Conservation (phyloP, 2,329 filamentous ascomycete species). For the Remersonia thermophila region DNA sequence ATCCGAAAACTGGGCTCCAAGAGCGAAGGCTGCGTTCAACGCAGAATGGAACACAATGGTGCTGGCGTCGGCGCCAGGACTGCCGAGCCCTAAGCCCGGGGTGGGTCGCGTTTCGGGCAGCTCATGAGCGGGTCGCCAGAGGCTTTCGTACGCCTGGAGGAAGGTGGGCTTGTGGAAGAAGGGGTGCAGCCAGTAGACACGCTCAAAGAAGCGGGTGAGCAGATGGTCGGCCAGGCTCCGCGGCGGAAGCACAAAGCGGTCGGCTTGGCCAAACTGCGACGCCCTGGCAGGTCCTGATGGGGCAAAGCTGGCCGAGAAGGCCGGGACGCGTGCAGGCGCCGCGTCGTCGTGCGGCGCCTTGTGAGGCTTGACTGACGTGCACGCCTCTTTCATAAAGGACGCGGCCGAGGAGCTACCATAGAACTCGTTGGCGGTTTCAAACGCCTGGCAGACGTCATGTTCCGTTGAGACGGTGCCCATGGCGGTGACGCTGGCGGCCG, state of each 20-base stretch:
- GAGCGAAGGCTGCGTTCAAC: constrained; percentile 31
- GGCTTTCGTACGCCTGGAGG: constrained; percentile 25
- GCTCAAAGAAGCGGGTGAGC: constrained; percentile 26
- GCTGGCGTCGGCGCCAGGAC: constrained; percentile 21
- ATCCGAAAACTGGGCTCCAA: constrained; percentile 28
- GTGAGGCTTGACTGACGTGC: constrained; percentile 17
- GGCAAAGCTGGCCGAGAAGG: neutral
- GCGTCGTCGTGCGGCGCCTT: neutral
- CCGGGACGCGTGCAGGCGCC: neutral
- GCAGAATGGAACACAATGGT: constrained; percentile 30
- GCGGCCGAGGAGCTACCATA: constrained; percentile 29
- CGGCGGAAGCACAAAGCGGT: constrained; percentile 27
- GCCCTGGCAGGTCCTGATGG: constrained; percentile 2
- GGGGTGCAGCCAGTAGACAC: constrained; percentile 31
- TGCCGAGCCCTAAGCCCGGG: constrained; percentile 24
- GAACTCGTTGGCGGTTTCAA: constrained; percentile 22
- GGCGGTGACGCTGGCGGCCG: constrained; percentile 21
- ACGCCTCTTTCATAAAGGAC: constrained; percentile 28
- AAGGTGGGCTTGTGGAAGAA: constrained; percentile 32
- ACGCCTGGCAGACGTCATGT: constrained; percentile 9
- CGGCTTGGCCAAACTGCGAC: constrained; percentile 10
- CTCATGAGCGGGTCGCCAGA: constrained; percentile 21
- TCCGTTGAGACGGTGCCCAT: constrained; percentile 27
- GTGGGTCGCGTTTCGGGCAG: constrained; percentile 5
- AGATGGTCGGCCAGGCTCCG: constrained; percentile 30